Base-by-base conservation (phyloP, 2,329 filamentous ascomycete species). In the Ascochyta clinopodiicola region DNA sequence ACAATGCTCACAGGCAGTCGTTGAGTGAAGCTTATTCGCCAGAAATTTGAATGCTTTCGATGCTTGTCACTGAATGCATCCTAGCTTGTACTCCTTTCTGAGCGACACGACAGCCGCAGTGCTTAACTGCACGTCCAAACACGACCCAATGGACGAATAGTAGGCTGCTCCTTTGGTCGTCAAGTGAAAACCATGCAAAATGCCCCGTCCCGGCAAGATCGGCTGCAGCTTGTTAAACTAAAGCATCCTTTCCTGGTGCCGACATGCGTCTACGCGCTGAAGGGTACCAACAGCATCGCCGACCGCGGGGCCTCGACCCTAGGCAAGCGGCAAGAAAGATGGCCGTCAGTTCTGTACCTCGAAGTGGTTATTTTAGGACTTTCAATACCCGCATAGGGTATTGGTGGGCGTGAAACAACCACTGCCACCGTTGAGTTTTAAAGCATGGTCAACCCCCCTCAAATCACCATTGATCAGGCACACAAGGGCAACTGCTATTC, bases 391-490 rank as follows among this genome's bases (percentile, higher is more conserved):
- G 46, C 52, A 50, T 56, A 42, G 52, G 25, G 46, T 56, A 25
- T 29, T 46, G 31, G 32, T 38, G 25, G 12, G 52, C 32, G 40
- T 72, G 70, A 73, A 73, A 73, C 70, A 42, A 42, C 51, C 58
- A 68, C 32, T 60, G 66, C 61, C 57, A 70, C 63, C 61, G 66
- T 60, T 50, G 57, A 61, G 66, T 72, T 74, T 74, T 72, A 74
- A 75, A 72, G 66, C 64, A 64, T 57, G 60, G 61, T 52, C 32
- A 54, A 51, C 62, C 65, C 62, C 53, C 62, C 56, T 59, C 61
- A 52, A 57, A 63, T 61, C 57, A 56, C 49, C 44, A 63, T 52
- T 50, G 54, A 51, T 56, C 56, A 63, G 62, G 61, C 61, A 60
- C 55, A 47, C 47, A 56, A 43, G 38, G 43, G 31, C 47, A 51